These are phyloP conservation scores for Ascochyta lentis DNA, from an alignment of 2,329 filamentous ascomycete genomes.

Conservation along the genomic window DNA sequence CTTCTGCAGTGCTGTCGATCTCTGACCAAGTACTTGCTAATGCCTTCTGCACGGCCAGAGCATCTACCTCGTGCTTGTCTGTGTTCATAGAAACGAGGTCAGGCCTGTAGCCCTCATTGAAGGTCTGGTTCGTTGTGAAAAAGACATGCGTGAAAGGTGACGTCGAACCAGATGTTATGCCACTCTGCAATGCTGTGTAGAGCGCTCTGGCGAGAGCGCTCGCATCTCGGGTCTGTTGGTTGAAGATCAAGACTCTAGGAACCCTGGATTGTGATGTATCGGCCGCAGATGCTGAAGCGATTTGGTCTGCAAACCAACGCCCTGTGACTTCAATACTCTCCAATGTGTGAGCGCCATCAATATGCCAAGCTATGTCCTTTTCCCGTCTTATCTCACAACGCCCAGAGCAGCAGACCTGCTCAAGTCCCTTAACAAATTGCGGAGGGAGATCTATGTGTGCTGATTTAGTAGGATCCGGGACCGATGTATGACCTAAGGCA, in stretches of 20 bases:
- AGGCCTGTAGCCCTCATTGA: slow-evolving; percentile 66
- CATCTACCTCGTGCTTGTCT: slow-evolving; percentile 63
- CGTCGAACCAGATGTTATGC: slow-evolving; percentile 31
- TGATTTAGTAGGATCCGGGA: slow-evolving; percentile 45
- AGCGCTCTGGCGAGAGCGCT: slow-evolving; percentile 68
- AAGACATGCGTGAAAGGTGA: slow-evolving; percentile 73
- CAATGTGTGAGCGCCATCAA: slow-evolving; percentile 87
- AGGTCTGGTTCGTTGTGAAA: slow-evolving; percentile 81
- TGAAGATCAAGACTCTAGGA: slow-evolving; percentile 78
- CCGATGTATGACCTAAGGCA: slow-evolving; percentile 49
- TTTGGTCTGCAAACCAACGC: slow-evolving; percentile 71
- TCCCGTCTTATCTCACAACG: slow-evolving; percentile 73
- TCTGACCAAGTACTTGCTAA: slow-evolving; percentile 66
- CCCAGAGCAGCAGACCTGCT: slow-evolving; percentile 72
- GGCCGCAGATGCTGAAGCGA: slow-evolving; percentile 44
- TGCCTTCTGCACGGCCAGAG: slow-evolving; percentile 70
- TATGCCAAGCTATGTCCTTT: slow-evolving; percentile 70
- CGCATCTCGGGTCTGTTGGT: slow-evolving; percentile 87
- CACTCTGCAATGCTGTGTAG: slow-evolving; percentile 60
- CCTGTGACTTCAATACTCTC: slow-evolving; percentile 81
- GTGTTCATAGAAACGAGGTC: slow-evolving; percentile 70
- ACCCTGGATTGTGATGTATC: slow-evolving; percentile 21
- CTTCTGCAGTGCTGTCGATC: slow-evolving; percentile 50
- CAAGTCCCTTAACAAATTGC: slow-evolving; percentile 70
- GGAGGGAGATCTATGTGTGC: slow-evolving; percentile 59